These are phyloP conservation scores for Pouteria campechiana DNA, from an alignment of 179 eudicot species.

Conservation along the genomic window DNA sequence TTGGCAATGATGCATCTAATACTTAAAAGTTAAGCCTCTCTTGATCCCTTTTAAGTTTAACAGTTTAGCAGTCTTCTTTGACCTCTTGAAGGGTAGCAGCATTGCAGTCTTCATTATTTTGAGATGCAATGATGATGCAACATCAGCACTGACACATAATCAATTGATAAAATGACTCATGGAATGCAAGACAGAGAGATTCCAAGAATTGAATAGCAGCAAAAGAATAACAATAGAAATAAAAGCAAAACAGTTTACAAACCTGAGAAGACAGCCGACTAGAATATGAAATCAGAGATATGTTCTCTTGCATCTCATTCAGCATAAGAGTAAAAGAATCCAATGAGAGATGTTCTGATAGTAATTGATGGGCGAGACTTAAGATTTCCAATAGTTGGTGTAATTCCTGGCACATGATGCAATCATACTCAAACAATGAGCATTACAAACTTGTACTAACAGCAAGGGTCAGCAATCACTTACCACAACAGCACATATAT, in stretches of 20 bases:
- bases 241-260: neutral
- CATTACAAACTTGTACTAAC: neutral
- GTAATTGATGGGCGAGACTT: conserved; percentile 71
- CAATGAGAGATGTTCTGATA: conserved; percentile 59
- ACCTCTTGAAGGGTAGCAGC: too few relatives aligned
- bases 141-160: too few relatives aligned
- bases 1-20: too few relatives aligned
- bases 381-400: conserved; percentile 69
- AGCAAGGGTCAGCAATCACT: conserved; percentile 14
- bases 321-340: conserved; percentile 72
- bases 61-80: too few relatives aligned
- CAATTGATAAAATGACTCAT: too few relatives aligned
- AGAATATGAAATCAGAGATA: conserved; percentile 89
- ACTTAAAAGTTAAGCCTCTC: too few relatives aligned
- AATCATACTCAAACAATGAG: neutral
- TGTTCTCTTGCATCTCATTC: conserved; percentile 93
- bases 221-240: neutral
- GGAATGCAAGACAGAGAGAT: too few relatives aligned
- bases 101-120: too few relatives aligned
- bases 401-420: conserved; percentile 56
- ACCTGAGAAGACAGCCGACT: conserved; percentile 98
- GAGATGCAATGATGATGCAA: too few relatives aligned
- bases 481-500: conserved; percentile 88
- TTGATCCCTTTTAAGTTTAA: too few relatives aligned
- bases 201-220: too few relatives aligned